Percentiles rank a stretch among this genome's conserved stretches.
Evolutionary conservation across 345 rosid species (phyloP).

Genomic region (Lepidium didymum): DNA sequence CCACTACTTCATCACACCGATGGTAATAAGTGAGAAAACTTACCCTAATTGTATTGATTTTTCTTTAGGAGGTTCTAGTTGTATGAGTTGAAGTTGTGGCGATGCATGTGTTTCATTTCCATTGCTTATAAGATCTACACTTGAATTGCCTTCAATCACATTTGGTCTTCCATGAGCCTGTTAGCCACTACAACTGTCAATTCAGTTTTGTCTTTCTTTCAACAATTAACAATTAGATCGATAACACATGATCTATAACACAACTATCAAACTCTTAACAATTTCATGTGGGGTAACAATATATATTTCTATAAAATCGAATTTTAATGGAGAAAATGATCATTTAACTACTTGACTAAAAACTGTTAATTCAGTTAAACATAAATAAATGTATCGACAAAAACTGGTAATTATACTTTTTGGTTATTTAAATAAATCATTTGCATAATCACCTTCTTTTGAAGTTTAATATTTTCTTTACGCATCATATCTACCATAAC

Average conservation of each 20-base stretch:
- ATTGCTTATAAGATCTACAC: slow-evolving; percentile 1
- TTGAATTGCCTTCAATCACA: slow-evolving; percentile 8
- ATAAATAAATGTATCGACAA: not conserved
- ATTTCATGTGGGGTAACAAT: too few species aligned
- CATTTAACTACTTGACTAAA: too few species aligned
- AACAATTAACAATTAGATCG: too few species aligned
- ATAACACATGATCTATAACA: too few species aligned
- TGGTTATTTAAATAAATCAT: not conserved
- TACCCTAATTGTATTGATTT: slow-evolving; percentile 24
- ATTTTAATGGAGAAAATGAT: too few species aligned
- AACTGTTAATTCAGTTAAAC: not conserved
- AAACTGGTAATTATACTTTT: not conserved
- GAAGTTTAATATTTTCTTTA: slow-evolving; percentile 51
- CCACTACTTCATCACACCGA: too few species aligned
- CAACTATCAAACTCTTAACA: too few species aligned
- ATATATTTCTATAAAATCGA: too few species aligned
- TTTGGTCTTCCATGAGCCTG: slow-evolving; percentile 11
- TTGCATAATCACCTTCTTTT: slow-evolving; percentile 19
- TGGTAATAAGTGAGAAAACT: not conserved
- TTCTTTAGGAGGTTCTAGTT: slow-evolving; percentile 12
- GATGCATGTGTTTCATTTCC: not conserved
- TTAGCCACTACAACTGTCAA: not conserved
- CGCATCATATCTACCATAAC: slow-evolving; percentile 38
- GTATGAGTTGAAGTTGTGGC: slow-evolving; percentile 10
- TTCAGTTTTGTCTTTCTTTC: too few species aligned